phyloP scores from a whole-genome alignment of 2,329 filamentous ascomycete species.

The Sarocladium strictum region DNA sequence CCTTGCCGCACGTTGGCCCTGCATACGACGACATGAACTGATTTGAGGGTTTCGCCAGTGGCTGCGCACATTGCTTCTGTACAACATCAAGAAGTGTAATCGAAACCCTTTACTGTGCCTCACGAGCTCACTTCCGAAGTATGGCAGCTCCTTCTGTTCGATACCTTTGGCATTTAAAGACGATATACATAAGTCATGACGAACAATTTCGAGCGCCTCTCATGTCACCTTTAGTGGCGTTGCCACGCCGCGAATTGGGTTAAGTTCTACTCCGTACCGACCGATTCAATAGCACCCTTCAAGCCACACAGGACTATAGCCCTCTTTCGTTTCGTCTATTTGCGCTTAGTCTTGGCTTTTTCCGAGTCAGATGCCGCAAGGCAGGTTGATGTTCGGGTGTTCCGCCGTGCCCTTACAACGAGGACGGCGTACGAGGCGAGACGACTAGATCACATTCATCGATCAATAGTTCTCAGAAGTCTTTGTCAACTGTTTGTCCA shows the following conservation, averaged over 20 bases:
- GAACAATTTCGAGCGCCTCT: neutral
- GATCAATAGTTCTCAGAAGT: no score
- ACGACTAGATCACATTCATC: neutral
- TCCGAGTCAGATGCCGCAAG: neutral
- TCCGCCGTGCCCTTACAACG: neutral
- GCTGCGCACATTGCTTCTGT: neutral
- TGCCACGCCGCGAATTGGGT: no score
- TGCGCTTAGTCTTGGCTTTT: neutral
- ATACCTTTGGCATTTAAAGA: neutral
- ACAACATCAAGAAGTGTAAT: no score
- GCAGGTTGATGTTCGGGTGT: neutral
- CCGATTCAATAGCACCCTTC: neutral
- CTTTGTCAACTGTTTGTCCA: no score
- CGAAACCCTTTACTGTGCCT: no score
- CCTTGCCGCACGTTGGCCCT: neutral
- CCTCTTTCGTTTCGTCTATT: neutral
- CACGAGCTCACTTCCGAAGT: no score
- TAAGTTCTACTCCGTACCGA: neutral
- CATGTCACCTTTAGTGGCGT: neutral
- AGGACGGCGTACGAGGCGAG: neutral
- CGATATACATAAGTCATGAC: neutral
- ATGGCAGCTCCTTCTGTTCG: neutral
- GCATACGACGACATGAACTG: neutral
- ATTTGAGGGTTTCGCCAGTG: neutral
- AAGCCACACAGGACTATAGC: neutral